phyloP scores from a whole-genome alignment of 2,329 filamentous ascomycete species.

The Claviceps cyperi region DNA sequence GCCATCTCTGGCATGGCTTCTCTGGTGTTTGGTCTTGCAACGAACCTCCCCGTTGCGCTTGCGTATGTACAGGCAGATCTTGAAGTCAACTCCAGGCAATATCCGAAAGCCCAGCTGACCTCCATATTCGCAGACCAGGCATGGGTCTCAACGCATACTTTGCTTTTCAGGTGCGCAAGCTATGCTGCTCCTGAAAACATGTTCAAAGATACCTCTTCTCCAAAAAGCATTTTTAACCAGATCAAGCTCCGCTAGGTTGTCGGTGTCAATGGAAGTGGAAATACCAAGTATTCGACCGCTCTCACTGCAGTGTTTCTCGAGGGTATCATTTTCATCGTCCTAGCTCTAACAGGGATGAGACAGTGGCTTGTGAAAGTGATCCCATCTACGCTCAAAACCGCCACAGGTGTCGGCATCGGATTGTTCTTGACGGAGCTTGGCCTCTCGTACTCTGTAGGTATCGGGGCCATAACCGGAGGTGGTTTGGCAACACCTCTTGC shows the following conservation, averaged over 20 bases:
- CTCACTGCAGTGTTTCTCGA: constrained; percentile 51
- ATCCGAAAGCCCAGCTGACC: background rate
- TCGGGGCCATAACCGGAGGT: constrained; percentile 66
- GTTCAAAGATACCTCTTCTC: background rate
- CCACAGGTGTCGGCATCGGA: constrained; percentile 50
- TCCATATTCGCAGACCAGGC: constrained; percentile 33
- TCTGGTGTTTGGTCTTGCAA: constrained; percentile 65
- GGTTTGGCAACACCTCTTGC: constrained; percentile 52
- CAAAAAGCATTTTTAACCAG: too few species aligned
- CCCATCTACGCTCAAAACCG: constrained; percentile 49
- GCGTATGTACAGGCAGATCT: constrained; percentile 14
- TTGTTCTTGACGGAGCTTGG: constrained; percentile 50
- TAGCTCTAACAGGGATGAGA: constrained; percentile 53
- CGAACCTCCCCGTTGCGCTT: constrained; percentile 52
- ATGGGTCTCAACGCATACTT: constrained; percentile 58
- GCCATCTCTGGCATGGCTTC: constrained; percentile 62
- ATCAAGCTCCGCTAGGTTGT: constrained; percentile 29
- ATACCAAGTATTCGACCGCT: constrained; percentile 43
- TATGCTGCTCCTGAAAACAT: background rate
- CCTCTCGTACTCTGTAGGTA: constrained; percentile 65
- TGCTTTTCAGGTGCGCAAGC: constrained; percentile 36
- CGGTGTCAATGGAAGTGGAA: constrained; percentile 41
- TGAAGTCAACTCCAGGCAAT: too few species aligned
- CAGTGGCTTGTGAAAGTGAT: constrained; percentile 58
- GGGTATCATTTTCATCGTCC: constrained; percentile 48